Base-by-base conservation (phyloP, 371 early-diverging fungal genomes). In the Cladochytrium tenue region DNA sequence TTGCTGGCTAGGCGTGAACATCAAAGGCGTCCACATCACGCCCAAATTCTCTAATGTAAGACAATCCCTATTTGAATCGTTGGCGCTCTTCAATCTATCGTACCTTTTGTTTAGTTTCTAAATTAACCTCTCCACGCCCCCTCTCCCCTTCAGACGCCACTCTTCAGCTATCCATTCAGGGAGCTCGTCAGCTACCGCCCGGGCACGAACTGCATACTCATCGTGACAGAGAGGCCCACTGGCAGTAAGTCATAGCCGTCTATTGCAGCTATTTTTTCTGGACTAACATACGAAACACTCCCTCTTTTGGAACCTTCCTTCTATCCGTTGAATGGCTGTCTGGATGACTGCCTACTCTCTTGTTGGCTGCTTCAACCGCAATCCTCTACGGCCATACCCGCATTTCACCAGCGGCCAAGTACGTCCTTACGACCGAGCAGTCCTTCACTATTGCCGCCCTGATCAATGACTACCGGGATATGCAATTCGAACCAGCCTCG, bases 1-100 rank as follows among this genome's bases (percentile, higher is more conserved):
- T n/a, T 81, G 81, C 63, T 81, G 79, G 81, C 57, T 81, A 30
- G 79, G 73, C 3, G 70, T 81, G 25, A 71, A 68, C 27, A 55
- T 60, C 5, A 56, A 58, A 10, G 77, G 77, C 1, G 66, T 81
- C 20, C 75, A 77, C 55, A 78, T 81, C 43, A 60, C 79, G 51
- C 69, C 72, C 2, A 62, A 72, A 51, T 56, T 74, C 26, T 64
- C 72, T 23, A 72, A 73, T 67, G 78, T 76, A 62, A 30, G 60
- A n/a, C n/a, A n/a, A n/a, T n/a, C n/a, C n/a, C n/a, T n/a, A n/a
- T n/a, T n/a, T n/a, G n/a, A n/a, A n/a, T n/a, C n/a, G n/a, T n/a
- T n/a, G n/a, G n/a, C n/a, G n/a, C n/a, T n/a, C n/a, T 2, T 52
- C 32, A 32, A 25, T 53, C 33, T 23, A 31, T 30, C 2, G 15